phyloP scores from a whole-genome alignment of 768 basidiomycete genomes.

The Mycena rebaudengoi region DNA sequence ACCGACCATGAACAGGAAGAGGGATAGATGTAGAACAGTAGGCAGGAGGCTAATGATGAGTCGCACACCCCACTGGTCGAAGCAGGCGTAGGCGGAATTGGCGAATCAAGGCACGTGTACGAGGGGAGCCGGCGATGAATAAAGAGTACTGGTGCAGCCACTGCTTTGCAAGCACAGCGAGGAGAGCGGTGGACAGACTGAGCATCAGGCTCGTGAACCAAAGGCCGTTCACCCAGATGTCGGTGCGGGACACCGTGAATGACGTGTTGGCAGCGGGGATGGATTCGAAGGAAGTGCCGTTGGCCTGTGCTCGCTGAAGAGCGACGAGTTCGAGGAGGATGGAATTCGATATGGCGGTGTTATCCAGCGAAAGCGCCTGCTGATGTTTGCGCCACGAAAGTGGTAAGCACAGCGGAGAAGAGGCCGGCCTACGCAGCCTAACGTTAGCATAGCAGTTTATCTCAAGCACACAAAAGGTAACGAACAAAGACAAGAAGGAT shows the following conservation, averaged over 20 bases:
- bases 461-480: not conserved
- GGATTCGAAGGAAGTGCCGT: not conserved
- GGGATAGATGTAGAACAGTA: not conserved
- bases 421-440: conserved; percentile 22
- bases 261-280: not conserved
- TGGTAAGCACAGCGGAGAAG: conserved; percentile 29
- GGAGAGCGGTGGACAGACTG: not conserved
- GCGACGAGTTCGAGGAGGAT: conserved; percentile 2
- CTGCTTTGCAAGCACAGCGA: not conserved
- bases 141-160: not conserved
- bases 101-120: not conserved
- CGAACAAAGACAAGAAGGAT: conserved; percentile 12
- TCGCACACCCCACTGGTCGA: not conserved
- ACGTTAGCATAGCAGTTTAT: not conserved
- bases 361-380: conserved; percentile 25
- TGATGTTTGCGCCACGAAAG: conserved; percentile 31
- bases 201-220: not conserved
- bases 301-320: not conserved
- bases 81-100: not conserved
- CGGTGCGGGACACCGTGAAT: not conserved
- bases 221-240: not conserved
- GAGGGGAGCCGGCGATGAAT: not conserved
- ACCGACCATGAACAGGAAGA: not conserved
- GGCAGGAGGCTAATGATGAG: not conserved
- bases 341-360: conserved; percentile 4